These are phyloP conservation scores for Ensete ventricosum DNA, from an alignment of 176 grass and related monocot species.

Conservation along the genomic window DNA sequence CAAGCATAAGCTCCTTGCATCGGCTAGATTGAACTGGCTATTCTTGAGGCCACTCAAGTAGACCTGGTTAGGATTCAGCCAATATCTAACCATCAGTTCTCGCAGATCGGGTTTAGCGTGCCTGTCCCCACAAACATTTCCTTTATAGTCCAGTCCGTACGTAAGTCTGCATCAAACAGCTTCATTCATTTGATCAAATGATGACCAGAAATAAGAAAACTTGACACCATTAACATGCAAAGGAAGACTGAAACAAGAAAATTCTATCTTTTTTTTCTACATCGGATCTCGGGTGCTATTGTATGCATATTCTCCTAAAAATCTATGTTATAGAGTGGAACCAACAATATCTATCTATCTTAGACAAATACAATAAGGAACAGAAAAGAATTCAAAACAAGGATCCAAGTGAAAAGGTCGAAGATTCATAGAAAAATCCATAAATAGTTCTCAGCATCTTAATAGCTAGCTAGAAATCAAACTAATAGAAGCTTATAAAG, in stretches of 20 bases:
- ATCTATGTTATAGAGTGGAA: neutral
- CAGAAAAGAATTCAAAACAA: neutral
- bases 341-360: neutral
- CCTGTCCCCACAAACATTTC: conserved; percentile 73
- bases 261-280: no score
- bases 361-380: neutral
- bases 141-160: conserved; percentile 89
- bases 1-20: conserved; percentile 82
- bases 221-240: neutral
- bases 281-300: neutral
- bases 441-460: neutral
- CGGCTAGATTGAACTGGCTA: conserved; percentile 55
- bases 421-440: neutral
- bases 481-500: neutral
- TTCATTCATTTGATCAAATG: neutral
- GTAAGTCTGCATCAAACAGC: conserved; percentile 46
- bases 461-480: neutral
- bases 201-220: neutral
- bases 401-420: neutral
- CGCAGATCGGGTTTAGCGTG: conserved; percentile 55
- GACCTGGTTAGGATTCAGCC: conserved; percentile 90
- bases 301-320: neutral
- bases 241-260: no score
- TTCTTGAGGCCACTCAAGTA: conserved; percentile 77
- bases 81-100: conserved; percentile 76